Base-by-base conservation (phyloP, 2,329 filamentous ascomycete genomes). In the Phaeosphaeria sp. region DNA sequence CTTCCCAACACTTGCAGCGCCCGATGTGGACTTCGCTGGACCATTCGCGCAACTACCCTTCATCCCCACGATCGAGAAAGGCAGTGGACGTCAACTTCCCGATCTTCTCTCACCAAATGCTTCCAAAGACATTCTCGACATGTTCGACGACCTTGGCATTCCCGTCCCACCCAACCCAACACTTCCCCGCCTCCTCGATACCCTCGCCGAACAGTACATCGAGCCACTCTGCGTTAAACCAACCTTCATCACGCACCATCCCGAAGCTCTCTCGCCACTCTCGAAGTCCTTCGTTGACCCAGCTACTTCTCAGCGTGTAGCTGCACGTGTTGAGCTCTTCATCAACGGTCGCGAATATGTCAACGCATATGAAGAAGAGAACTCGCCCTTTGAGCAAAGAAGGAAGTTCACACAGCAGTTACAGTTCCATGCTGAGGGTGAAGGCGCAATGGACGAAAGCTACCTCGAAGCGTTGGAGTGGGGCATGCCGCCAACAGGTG, bases 281-380 rank as follows among this genome's bases (percentile, higher is more conserved):
- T 88, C 93, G 22, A 98, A 98, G 81, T 93, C 91, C 52, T 96
- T 92, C 78, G 70, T 83, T 20, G 92, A 93, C 73, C 85, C 87
- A 0, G 77, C 72, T 9, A 81, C 89, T 0, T 82, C 84, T 15
- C 93, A 97, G 73, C 78, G 85, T 9, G 87, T 97, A 1, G 90
- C 92, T 1, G 91, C 92, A 0, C 89, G 93, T 6, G 91, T 90
- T 0, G 93, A 97, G 78, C 85, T 97, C 21, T 97, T 96, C 78
- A 86, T 96, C 61, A 80, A 87, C 50, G 88, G 90, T 42, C 87
- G 87, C 54, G 95, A 99, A 74, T 84, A 97, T 30, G 92, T 94
- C 59, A 99, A 99, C 77, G 96, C 94, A 81, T 99, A 99, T 77
- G 95, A 99, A 76, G 95, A 99, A 78, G 95, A 99, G 76, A 99